Percentiles rank a stretch among this genome's conserved stretches.
These are phyloP conservation scores for Aureobasidium namibiae DNA, from an alignment of 2,329 filamentous ascomycete genomes.

Conservation along the genomic window DNA sequence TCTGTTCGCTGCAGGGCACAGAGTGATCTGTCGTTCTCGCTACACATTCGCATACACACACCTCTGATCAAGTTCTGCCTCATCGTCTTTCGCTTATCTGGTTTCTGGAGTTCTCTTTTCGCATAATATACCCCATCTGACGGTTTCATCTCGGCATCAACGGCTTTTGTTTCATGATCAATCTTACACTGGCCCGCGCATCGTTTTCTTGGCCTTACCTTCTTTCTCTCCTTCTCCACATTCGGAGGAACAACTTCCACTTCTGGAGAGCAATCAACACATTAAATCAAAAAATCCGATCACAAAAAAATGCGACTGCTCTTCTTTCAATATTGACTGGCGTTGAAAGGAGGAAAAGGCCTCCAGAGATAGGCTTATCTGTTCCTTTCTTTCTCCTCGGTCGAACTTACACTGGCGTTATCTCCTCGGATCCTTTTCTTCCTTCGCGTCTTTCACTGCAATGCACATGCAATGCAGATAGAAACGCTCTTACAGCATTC, in stretches of 20 bases:
- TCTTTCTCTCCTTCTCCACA: background rate
- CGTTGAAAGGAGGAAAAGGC: background rate
- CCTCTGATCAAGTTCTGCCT: background rate
- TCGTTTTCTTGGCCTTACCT: background rate
- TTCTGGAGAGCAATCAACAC: background rate
- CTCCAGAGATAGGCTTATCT: background rate
- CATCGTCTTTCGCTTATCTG: background rate
- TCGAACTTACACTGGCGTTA: conserved; percentile 3
- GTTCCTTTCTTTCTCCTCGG: background rate
- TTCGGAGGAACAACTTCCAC: conserved; percentile 3
- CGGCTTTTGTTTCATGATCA: conserved; percentile 13
- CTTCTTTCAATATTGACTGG: background rate
- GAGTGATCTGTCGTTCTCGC: background rate
- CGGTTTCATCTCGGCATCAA: conserved; percentile 13
- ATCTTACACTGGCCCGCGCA: background rate
- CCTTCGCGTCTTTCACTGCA: conserved; percentile 2
- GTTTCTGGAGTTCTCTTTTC: conserved; percentile 10
- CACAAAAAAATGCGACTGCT: conserved; percentile 9
- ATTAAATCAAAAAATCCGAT: background rate
- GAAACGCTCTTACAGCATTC: conserved; percentile 4
- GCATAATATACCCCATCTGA: conserved; percentile 11
- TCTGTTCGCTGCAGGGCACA: background rate
- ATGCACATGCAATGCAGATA: conserved; percentile 1
- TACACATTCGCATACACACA: background rate
- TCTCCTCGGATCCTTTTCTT: conserved; percentile 1